Percentiles rank a stretch among this genome's conserved stretches.
These are phyloP conservation scores for Trichoderma asperelloides DNA, from an alignment of 495 filamentous ascomycete genomes.

Conservation along the genomic window DNA sequence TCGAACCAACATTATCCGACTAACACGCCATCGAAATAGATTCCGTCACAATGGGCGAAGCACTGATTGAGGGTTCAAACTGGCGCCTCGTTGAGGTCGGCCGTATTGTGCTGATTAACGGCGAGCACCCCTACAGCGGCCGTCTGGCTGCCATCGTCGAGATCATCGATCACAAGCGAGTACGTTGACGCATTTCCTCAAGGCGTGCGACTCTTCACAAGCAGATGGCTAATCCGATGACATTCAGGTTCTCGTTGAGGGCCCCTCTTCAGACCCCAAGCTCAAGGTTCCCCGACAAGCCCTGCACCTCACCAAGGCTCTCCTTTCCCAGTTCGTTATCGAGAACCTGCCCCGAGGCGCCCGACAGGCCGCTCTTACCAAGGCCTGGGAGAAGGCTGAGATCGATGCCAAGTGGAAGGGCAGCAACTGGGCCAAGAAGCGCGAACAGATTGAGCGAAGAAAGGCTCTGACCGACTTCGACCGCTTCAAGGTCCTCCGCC, in stretches of 20 bases:
- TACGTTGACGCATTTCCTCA: conserved; percentile 48
- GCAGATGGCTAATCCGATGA: conserved; percentile 21
- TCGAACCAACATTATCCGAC: conserved; percentile 7
- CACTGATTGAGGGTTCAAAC: conserved; percentile 60
- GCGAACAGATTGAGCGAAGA: conserved; percentile 71
- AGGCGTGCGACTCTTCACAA: conserved; percentile 5
- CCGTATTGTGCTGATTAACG: conserved; percentile 79
- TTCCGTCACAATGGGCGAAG: conserved; percentile 40
- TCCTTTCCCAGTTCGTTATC: conserved; percentile 86
- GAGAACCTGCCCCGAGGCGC: conserved; percentile 78
- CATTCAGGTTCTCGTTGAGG: conserved; percentile 83
- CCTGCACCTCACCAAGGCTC: conserved; percentile 65
- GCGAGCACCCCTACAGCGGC: conserved; percentile 63
- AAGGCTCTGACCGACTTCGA: conserved; percentile 93
- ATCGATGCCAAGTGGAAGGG: conserved; percentile 87
- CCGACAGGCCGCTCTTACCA: conserved; percentile 72
- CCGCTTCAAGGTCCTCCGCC: conserved; percentile 96
- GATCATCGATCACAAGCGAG: conserved; percentile 99
- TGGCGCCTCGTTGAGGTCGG: conserved; percentile 96
- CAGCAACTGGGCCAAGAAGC: conserved; percentile 84
- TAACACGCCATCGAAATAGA: conserved; percentile 13
- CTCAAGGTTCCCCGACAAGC: conserved; percentile 76
- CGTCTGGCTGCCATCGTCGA: conserved; percentile 90
- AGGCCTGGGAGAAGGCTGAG: conserved; percentile 74
- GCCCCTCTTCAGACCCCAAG: conserved; percentile 68